These are phyloP conservation scores for Leccinum truebloodii DNA, from an alignment of 768 basidiomycete species.

Conservation along the genomic window DNA sequence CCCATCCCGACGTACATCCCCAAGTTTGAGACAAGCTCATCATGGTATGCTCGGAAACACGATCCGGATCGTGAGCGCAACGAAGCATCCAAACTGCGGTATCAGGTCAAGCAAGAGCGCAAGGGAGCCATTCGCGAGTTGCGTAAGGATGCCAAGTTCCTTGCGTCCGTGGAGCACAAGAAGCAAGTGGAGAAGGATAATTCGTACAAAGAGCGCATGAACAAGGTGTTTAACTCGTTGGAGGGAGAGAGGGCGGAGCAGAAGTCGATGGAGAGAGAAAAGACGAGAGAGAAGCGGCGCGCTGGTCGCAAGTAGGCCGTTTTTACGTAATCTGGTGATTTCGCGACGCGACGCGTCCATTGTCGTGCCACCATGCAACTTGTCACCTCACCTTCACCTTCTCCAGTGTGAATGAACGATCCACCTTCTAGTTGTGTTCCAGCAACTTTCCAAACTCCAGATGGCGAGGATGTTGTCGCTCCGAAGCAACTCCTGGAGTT, in stretches of 20 bases:
- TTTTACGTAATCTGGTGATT: neutral
- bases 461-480: conserved; percentile 25
- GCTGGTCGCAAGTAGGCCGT: conserved; percentile 64
- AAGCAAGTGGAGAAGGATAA: conserved; percentile 84
- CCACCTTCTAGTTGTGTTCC: conserved; percentile 29
- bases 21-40: conserved; percentile 81
- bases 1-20: conserved; percentile 93
- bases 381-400: neutral
- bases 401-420: conserved; percentile 23
- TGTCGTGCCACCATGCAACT: neutral
- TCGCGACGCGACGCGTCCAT: neutral
- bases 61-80: conserved; percentile 94
- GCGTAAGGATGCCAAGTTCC: conserved; percentile 92
- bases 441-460: conserved; percentile 34
- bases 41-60: conserved; percentile 73
- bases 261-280: conserved; percentile 88
- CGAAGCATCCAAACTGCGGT: conserved; percentile 80
- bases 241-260: conserved; percentile 93
- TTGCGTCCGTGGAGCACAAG: conserved; percentile 85
- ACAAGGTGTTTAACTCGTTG: conserved; percentile 71
- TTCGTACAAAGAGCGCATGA: conserved; percentile 80
- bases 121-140: conserved; percentile 97
- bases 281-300: conserved; percentile 71
- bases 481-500: conserved; percentile 46
- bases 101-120: conserved; percentile 90